Base-by-base conservation (phyloP, 192 early-diverging fungal species). In the Phlyctochytrium bullatum region DNA sequence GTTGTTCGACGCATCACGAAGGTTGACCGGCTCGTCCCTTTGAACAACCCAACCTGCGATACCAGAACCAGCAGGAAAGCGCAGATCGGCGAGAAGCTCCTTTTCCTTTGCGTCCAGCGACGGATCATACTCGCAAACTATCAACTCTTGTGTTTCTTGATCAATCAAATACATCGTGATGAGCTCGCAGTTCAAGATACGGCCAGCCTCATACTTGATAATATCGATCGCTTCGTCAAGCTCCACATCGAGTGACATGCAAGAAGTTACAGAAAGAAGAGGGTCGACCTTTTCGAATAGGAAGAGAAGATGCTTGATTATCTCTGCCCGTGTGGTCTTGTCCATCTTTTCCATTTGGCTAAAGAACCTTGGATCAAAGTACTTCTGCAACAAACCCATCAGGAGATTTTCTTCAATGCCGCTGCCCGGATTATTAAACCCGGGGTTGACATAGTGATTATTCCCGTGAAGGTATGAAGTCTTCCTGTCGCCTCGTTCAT, bases 341-440 rank as follows among this genome's bases (percentile, higher is more conserved):
- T 80, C 74, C 74, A 76, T 80, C 53, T 71, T 75, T 4, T 83
- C 81, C 34, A 83, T 35, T 29, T 83, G 68, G 1, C 63, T 61
- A 2, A 73, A 6, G 36, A 83, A 82, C 33, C 40, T n/a, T n/a
- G 81, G 80, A 24, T 79, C 71, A 56, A 67, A 82, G 65, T 83
- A 82, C 36, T 78, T 78, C n/a, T 59, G 47, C 17, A 82, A 63
- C 14, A 83, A 34, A 2, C 81, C 80, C 0, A 23, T 31, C 33
- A 80, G 52, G 1, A 80, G 57, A 25, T 20, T 54, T 6, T 74
- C 70, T 0, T 30, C 31, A 1, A 30, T 66, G 1, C 12, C 31
- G 47, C 30, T 25, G 61, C 32, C 61, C 17, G 36, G 1, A 27
- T 34, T 25, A 1, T 20, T n/a, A n/a, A 10, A 10, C 12, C 12